These are phyloP conservation scores for Hyphodiscus sp. DNA, from an alignment of 2,329 filamentous ascomycete genomes.

Conservation along the genomic window DNA sequence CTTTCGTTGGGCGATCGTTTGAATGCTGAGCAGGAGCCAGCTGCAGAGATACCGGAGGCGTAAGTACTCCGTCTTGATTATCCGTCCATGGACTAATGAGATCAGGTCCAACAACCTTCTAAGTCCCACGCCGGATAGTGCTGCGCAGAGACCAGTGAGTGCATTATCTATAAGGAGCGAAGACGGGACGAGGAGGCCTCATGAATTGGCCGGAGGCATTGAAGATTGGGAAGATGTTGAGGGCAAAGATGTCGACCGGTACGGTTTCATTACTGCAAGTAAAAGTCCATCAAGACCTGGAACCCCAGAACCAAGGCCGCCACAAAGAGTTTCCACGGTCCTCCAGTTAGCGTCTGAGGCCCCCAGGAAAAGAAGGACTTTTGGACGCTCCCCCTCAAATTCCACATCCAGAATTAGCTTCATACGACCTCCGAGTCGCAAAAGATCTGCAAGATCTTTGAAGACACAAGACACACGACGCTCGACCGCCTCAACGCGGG, in stretches of 20 bases:
- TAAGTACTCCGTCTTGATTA: slow-evolving; percentile 1
- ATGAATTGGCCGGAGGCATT: slow-evolving; percentile 50
- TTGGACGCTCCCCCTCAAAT: slow-evolving; percentile 24
- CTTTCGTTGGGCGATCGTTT: slow-evolving; percentile 5
- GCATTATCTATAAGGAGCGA: slow-evolving; percentile 25
- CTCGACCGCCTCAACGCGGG: slow-evolving; percentile 28
- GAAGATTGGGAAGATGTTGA: slow-evolving; percentile 64
- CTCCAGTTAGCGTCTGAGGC: slow-evolving; percentile 27
- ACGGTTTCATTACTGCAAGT: slow-evolving; percentile 56
- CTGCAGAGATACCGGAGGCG: slow-evolving; percentile 6
- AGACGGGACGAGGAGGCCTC: slow-evolving; percentile 21
- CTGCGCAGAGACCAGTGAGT: slow-evolving; percentile 18
- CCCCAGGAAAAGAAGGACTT: slow-evolving; percentile 25
- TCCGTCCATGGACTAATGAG: background rate
- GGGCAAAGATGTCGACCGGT: slow-evolving; percentile 57
- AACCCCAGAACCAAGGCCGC: slow-evolving; percentile 27
- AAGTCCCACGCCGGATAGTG: slow-evolving; percentile 9
- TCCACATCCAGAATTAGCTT: slow-evolving; percentile 13
- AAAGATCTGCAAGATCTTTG: slow-evolving; percentile 51
- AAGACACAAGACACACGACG: slow-evolving; percentile 40
- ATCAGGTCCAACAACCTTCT: slow-evolving; percentile 14
- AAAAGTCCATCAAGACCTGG: slow-evolving; percentile 34
- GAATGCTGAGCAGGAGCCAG: slow-evolving; percentile 4
- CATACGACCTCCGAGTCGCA: slow-evolving; percentile 42
- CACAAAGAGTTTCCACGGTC: slow-evolving; percentile 27